phyloP scores from a whole-genome alignment of 345 rosid species.

The Mangifera indica region DNA sequence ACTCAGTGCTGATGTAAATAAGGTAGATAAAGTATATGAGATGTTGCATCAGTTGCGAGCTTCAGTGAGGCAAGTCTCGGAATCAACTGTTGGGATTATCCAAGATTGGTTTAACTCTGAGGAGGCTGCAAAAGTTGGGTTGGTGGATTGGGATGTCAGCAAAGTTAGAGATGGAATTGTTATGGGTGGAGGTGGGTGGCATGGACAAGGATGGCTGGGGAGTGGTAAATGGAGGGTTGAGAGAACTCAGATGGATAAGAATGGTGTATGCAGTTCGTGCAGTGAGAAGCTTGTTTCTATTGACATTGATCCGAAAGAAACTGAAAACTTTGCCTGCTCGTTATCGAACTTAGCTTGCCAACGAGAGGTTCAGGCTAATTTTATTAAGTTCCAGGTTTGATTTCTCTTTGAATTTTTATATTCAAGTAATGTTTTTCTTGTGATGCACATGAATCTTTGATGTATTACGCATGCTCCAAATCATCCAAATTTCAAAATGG shows the following conservation, averaged over 20 bases:
- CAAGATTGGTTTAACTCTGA: slow-evolving; percentile 78
- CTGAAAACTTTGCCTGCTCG: slow-evolving; percentile 65
- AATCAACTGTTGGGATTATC: slow-evolving; percentile 47
- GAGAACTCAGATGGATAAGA: slow-evolving; percentile 66
- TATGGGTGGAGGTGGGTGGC: slow-evolving; percentile 98
- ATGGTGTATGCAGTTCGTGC: slow-evolving; percentile 70
- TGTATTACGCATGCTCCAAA: slow-evolving; percentile 4
- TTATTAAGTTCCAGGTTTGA: slow-evolving; percentile 62
- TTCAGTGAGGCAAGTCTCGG: slow-evolving; percentile 71
- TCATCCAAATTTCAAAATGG: neutral
- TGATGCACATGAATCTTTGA: slow-evolving; percentile 1
- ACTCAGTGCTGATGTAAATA: slow-evolving; percentile 53
- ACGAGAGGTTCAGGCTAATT: slow-evolving; percentile 60
- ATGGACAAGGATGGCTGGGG: slow-evolving; percentile 95
- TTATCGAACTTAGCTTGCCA: slow-evolving; percentile 62
- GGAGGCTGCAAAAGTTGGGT: slow-evolving; percentile 55
- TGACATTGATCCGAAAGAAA: slow-evolving; percentile 88
- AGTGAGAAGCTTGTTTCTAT: slow-evolving; percentile 83
- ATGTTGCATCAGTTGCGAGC: slow-evolving; percentile 70
- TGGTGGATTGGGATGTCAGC: slow-evolving; percentile 54
- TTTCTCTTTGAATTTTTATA: neutral
- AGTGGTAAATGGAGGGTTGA: slow-evolving; percentile 66
- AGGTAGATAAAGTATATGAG: slow-evolving; percentile 68
- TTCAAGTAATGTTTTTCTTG: neutral
- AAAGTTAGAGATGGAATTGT: slow-evolving; percentile 57